These are phyloP conservation scores for Penicillium desertorum DNA, from an alignment of 495 filamentous ascomycete species.

Conservation along the genomic window DNA sequence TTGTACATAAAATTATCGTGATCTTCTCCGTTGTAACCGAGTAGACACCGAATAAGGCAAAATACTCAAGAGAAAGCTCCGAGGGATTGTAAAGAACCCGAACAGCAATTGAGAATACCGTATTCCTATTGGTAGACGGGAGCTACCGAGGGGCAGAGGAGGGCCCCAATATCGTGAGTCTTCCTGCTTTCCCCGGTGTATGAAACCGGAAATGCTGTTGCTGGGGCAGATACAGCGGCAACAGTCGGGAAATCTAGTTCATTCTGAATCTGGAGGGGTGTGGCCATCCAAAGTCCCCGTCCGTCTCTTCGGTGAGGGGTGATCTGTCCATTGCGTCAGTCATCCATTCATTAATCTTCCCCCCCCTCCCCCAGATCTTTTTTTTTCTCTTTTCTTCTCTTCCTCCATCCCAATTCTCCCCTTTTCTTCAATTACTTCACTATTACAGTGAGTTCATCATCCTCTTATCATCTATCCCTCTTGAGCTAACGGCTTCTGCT, in stretches of 20 bases:
- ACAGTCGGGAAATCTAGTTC: conserved; percentile 33
- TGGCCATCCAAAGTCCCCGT: conserved; percentile 25
- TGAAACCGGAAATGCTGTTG: conserved; percentile 49
- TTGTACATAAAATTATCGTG: conserved; percentile 13
- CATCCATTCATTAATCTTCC: conserved; percentile 29
- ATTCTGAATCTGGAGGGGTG: conserved; percentile 19
- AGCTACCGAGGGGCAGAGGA: conserved; percentile 36
- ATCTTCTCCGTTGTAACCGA: conserved; percentile 17
- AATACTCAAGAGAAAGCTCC: conserved; percentile 36
- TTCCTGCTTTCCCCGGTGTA: conserved; percentile 55
- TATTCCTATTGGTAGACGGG: conserved; percentile 38
- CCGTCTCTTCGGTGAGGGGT: conserved; percentile 38
- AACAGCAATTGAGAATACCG: conserved; percentile 14
- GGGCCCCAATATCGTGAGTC: conserved; percentile 42
- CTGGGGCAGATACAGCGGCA: conserved; percentile 36
- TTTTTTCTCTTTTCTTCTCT: conserved; percentile 29
- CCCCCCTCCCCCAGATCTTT: conserved; percentile 27
- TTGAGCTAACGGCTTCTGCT: conserved; percentile 15
- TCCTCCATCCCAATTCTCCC: conserved; percentile 31
- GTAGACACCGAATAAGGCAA: conserved; percentile 35
- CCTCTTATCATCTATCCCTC: not conserved
- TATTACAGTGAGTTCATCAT: conserved; percentile 23
- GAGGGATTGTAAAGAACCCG: conserved; percentile 25
- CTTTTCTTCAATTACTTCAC: conserved; percentile 24
- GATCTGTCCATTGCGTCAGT: conserved; percentile 50